Conservation (phyloP, 176 grass and related monocot genomes). For the Oryza meyeriana region DNA sequence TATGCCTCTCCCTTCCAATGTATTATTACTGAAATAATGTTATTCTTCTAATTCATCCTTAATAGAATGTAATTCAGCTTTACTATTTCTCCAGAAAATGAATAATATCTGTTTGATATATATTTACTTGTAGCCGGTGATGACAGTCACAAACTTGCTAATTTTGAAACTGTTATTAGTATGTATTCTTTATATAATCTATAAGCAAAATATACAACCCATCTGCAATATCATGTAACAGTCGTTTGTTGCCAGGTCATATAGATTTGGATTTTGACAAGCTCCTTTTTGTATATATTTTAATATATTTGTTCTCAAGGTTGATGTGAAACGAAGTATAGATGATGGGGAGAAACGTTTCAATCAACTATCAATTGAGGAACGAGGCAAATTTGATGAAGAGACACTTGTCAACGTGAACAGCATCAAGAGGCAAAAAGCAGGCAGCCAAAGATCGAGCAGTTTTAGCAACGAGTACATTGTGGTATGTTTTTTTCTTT, state of each 20-base stretch:
- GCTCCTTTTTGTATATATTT: constrained; percentile 6
- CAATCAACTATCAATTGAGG: constrained; percentile 97
- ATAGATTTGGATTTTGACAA: neutral
- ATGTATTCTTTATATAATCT: neutral
- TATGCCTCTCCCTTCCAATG: neutral
- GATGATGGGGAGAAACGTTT: constrained; percentile 94
- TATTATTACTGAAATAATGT: constrained; percentile 9
- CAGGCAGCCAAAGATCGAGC: constrained; percentile 52
- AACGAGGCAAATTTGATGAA: constrained; percentile 99
- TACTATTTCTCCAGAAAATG: neutral
- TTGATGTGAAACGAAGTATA: constrained; percentile 84
- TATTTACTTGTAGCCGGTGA: neutral
- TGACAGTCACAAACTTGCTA: neutral
- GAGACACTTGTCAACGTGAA: constrained; percentile 98
- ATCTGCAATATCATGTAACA: constrained; percentile 2
- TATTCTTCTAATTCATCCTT: neutral
- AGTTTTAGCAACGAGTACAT: constrained; percentile 98
- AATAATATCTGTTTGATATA: neutral
- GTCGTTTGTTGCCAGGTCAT: neutral
- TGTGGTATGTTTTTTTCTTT: constrained; percentile 60
- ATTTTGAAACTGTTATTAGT: neutral
- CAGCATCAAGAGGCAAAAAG: constrained; percentile 88
- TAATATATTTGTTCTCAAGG: constrained; percentile 45
- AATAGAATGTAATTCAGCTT: constrained; percentile 20
- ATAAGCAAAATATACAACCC: neutral